Conservation (phyloP, 805 yeast species). For the Candida boleticola region DNA sequence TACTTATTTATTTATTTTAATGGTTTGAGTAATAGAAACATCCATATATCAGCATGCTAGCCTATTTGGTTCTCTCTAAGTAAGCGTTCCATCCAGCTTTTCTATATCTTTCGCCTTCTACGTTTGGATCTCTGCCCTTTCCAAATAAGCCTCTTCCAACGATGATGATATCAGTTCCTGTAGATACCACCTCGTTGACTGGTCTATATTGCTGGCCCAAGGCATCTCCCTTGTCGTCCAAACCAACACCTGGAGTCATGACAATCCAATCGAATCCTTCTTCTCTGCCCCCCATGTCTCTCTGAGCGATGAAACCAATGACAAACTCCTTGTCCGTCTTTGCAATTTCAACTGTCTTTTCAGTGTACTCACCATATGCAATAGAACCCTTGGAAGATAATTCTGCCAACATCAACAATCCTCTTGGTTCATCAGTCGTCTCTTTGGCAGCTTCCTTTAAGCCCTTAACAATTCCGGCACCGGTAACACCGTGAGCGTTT, state of each 20-base stretch:
- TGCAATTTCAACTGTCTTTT: conserved; percentile 86
- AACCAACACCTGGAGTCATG: conserved; percentile 98
- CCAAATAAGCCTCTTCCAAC: conserved; percentile 98
- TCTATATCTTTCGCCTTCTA: conserved; percentile 85
- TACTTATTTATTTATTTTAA: conserved; percentile 2
- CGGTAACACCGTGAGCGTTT: conserved; percentile 97
- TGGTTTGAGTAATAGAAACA: too few relatives aligned
- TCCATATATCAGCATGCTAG: conserved; percentile 1
- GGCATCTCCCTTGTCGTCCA: conserved; percentile 94
- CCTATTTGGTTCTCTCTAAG: conserved; percentile 31
- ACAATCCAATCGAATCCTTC: conserved; percentile 94
- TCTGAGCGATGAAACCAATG: conserved; percentile 95
- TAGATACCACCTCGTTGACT: conserved; percentile 75
- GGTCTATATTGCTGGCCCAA: conserved; percentile 97
- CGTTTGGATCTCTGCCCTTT: conserved; percentile 86
- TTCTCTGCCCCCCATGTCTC: conserved; percentile 75
- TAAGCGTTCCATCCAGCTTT: conserved; percentile 97
- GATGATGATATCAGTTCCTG: conserved; percentile 92
- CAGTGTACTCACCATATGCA: conserved; percentile 89
- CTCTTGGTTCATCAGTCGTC: conserved; percentile 75
- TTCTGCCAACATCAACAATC: conserved; percentile 92
- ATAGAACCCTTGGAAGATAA: conserved; percentile 90
- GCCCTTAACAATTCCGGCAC: conserved; percentile 89
- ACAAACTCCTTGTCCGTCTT: conserved; percentile 84
- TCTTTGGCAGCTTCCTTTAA: conserved; percentile 77